A percentile compares a stretch with the other conserved stretches of the same genome.
phyloP scores from a whole-genome alignment of 2,329 filamentous ascomycete species.

The Pseudocercospora crystallina region DNA sequence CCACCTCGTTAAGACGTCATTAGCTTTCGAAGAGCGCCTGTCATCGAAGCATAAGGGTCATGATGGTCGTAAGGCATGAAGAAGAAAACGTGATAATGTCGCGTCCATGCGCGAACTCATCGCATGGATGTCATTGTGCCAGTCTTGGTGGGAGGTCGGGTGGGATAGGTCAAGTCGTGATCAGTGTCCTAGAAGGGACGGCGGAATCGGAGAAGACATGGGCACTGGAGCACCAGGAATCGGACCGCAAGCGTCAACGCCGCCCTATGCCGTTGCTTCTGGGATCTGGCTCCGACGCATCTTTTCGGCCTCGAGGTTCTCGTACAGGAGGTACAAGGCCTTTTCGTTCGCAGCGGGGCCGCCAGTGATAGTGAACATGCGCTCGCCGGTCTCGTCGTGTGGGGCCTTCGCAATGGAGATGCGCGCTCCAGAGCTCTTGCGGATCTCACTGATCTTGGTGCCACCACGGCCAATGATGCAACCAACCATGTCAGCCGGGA shows the following conservation, averaged over 20 bases:
- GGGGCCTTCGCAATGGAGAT: slow-evolving; percentile 98
- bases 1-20: slow-evolving; percentile 14
- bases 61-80: slow-evolving; percentile 30
- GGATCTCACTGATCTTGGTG: slow-evolving; percentile 98
- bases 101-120: slow-evolving; percentile 12
- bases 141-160: slow-evolving; percentile 9
- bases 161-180: not conserved
- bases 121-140: slow-evolving; percentile 9
- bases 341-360: slow-evolving; percentile 92
- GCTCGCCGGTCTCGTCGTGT: slow-evolving; percentile 94
- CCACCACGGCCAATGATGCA: slow-evolving; percentile 96
- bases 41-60: slow-evolving; percentile 29
- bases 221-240: not conserved
- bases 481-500: slow-evolving; percentile 98
- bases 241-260: slow-evolving; percentile 19
- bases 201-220: slow-evolving; percentile 6
- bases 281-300: slow-evolving; percentile 87
- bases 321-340: slow-evolving; percentile 92
- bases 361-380: slow-evolving; percentile 99
- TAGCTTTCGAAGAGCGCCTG: slow-evolving; percentile 24
- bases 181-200: slow-evolving; percentile 17
- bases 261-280: slow-evolving; percentile 35
- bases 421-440: slow-evolving; percentile 91
- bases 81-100: slow-evolving; percentile 21
- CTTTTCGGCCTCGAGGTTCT: slow-evolving; percentile 99